These are phyloP conservation scores for Pisolithus albus DNA, from an alignment of 768 basidiomycete species.

Conservation along the genomic window DNA sequence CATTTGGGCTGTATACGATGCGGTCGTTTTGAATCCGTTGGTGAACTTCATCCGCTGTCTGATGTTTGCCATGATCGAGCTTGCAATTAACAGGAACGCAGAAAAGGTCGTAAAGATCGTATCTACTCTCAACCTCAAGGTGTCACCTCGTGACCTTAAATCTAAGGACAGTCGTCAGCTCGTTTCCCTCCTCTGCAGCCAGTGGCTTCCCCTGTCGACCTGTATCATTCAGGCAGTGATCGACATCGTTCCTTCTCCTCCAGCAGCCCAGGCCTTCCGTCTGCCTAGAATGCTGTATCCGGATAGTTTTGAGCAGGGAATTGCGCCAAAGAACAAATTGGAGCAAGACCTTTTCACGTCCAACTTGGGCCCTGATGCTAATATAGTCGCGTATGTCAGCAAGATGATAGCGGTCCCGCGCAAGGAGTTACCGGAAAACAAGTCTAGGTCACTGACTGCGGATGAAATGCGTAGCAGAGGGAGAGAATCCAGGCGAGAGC, in stretches of 20 bases:
- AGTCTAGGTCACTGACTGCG: conserved; percentile 65
- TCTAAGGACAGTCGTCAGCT: conserved; percentile 85
- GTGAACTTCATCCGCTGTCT: conserved; percentile 27
- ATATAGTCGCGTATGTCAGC: conserved; percentile 82
- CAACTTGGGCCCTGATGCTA: conserved; percentile 48
- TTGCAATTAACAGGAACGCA: conserved; percentile 53
- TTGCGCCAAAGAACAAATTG: conserved; percentile 68
- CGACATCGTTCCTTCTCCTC: conserved; percentile 88
- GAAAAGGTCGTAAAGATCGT: conserved; percentile 90
- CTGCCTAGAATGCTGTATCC: conserved; percentile 92
- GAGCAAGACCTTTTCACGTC: conserved; percentile 79
- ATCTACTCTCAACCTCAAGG: conserved; percentile 69
- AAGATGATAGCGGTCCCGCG: conserved; percentile 95
- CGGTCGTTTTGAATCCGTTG: conserved; percentile 81
- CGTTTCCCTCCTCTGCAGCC: conserved; percentile 80
- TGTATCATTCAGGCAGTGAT: conserved; percentile 88
- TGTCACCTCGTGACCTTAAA: conserved; percentile 82
- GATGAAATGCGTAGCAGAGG: conserved; percentile 76
- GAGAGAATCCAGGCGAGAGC: conserved; percentile 35
- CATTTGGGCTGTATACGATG: conserved; percentile 95
- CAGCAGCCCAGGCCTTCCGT: conserved; percentile 70
- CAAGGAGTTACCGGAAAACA: conserved; percentile 81
- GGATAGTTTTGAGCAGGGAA: conserved; percentile 51
- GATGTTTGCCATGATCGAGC: conserved; percentile 7
- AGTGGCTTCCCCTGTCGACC: conserved; percentile 94